phyloP scores from a whole-genome alignment of 1,139 yeast genomes.

The Ashbya aceris region DNA sequence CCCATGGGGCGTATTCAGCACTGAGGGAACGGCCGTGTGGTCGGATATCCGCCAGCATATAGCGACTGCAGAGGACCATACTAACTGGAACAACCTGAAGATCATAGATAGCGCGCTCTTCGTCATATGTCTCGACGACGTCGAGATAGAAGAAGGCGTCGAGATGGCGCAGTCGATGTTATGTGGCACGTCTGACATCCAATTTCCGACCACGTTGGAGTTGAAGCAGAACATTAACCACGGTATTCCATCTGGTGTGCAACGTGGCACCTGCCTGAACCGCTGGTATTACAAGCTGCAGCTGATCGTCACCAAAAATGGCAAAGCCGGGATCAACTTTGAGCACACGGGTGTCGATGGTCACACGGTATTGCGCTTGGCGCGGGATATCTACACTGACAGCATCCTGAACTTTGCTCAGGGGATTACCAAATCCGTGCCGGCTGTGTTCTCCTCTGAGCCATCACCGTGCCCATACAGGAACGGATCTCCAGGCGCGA shows the following conservation, averaged over 20 bases:
- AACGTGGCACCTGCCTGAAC: constrained; percentile 88
- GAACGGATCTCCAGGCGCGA: constrained; percentile 13
- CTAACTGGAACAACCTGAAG: constrained; percentile 56
- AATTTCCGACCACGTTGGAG: constrained; percentile 6
- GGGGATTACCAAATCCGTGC: constrained; percentile 72
- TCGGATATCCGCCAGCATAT: constrained; percentile 52
- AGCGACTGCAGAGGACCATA: constrained; percentile 32
- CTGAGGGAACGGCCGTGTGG: constrained; percentile 80
- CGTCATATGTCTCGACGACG: constrained; percentile 69
- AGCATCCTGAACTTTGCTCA: constrained; percentile 80
- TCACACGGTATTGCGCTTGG: constrained; percentile 82
- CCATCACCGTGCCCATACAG: constrained; percentile 1
- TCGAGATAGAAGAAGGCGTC: constrained; percentile 52
- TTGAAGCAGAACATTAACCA: constrained; percentile 34
- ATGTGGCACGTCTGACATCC: constrained; percentile 59
- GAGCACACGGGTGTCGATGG: constrained; percentile 97
- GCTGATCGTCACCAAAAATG: constrained; percentile 80
- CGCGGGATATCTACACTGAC: constrained; percentile 84
- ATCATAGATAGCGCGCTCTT: constrained; percentile 73
- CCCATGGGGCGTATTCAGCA: constrained; percentile 77
- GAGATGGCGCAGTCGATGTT: constrained; percentile 72
- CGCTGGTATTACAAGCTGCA: constrained; percentile 93
- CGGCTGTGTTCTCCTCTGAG: constrained; percentile 36
- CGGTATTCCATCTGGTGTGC: constrained; percentile 53
- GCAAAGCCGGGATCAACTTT: constrained; percentile 87